Percentiles rank a stretch among this genome's conserved stretches.
Conservation (phyloP, 305 asterid species). For the Rubia peregrina region DNA sequence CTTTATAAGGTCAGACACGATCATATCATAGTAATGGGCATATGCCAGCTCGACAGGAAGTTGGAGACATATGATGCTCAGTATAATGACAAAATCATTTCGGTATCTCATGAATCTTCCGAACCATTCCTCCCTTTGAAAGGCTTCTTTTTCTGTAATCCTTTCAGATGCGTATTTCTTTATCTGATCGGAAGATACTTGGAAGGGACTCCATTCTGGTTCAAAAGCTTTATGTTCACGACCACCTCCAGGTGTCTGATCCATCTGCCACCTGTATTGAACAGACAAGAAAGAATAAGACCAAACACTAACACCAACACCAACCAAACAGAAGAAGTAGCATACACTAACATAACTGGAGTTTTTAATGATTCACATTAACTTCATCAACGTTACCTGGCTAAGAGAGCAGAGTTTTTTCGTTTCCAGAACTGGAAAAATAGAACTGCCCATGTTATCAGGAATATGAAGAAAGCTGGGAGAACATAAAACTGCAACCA, state of each 20-base stretch:
- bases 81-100: conserved; percentile 64
- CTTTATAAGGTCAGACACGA: conserved; percentile 59
- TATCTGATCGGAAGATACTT: conserved; percentile 39
- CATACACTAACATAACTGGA: background rate
- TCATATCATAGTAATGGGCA: conserved; percentile 74
- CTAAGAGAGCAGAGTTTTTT: conserved; percentile 51
- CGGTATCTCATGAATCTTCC: conserved; percentile 83
- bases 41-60: conserved; percentile 90
- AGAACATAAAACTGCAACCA: conserved; percentile 71
- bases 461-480: conserved; percentile 69
- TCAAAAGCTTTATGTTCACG: conserved; percentile 40
- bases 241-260: conserved; percentile 40
- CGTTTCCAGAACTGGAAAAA: conserved; percentile 98
- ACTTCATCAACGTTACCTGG: conserved; percentile 14
- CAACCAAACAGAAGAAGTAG: background rate
- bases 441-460: conserved; percentile 76
- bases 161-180: conserved; percentile 49
- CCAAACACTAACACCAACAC: background rate
- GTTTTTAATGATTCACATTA: background rate
- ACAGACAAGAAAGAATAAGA: conserved; percentile 2
- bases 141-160: conserved; percentile 48
- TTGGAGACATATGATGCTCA: conserved; percentile 85
- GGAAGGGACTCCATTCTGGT: conserved; percentile 34
- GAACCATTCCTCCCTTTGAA: conserved; percentile 89
- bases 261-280: conserved; percentile 65